phyloP scores from a whole-genome alignment of 225 moss, liverwort and hornwort species.

The Pleurozium schreberi region DNA sequence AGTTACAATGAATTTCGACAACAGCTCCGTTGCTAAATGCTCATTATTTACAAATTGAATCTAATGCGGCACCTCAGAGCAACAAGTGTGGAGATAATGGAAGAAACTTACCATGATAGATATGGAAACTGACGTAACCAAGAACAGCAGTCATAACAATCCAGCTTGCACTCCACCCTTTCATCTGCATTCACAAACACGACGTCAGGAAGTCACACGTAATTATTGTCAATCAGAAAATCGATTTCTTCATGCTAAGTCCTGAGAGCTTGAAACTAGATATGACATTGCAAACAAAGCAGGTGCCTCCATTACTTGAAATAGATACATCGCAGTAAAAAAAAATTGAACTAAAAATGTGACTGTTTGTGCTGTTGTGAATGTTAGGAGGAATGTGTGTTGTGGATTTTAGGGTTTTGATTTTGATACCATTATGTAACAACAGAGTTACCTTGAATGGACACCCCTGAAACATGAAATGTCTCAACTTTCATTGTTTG shows the following conservation, averaged over 20 bases:
- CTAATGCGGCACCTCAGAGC: background rate
- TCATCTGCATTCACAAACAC: background rate
- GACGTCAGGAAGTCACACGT: background rate
- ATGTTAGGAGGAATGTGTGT: background rate
- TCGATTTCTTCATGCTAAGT: background rate
- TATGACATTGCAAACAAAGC: background rate
- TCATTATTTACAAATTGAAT: background rate
- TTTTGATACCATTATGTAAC: no score
- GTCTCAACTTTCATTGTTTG: background rate
- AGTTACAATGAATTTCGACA: background rate
- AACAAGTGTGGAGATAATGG: background rate
- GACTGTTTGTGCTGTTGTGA: background rate
- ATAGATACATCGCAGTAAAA: background rate
- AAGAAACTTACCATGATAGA: background rate
- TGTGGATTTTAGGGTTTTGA: background rate
- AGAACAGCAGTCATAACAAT: background rate
- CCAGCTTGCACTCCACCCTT: slow-evolving; percentile 13
- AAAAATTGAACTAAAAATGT: background rate
- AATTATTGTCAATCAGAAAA: background rate
- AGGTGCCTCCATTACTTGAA: background rate
- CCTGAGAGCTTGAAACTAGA: background rate
- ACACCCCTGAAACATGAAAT: background rate
- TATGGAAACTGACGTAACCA: background rate
- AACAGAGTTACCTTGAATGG: background rate
- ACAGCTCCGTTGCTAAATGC: background rate